A percentile compares a stretch with the other conserved stretches of the same genome.
phyloP scores from a whole-genome alignment of 345 rosid species.

The Populus davidiana region DNA sequence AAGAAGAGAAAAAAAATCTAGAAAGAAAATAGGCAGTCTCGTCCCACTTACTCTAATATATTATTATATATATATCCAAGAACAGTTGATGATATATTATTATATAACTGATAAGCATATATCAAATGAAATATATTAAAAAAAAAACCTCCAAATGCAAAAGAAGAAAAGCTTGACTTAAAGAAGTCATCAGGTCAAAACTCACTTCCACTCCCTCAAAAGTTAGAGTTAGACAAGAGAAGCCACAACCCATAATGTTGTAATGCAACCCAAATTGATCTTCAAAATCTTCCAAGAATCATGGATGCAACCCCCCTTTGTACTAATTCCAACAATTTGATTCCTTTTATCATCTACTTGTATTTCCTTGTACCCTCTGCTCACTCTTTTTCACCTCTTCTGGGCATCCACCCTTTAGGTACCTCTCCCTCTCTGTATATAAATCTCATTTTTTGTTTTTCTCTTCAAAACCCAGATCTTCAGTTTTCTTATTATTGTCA shows the following conservation, averaged over 20 bases:
- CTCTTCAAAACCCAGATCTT: constrained; percentile 7
- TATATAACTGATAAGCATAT: no score
- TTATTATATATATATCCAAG: no score
- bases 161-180: background rate
- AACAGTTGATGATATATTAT: no score
- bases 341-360: background rate
- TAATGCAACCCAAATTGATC: background rate
- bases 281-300: background rate
- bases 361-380: constrained; percentile 23
- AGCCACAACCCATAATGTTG: background rate
- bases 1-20: no score
- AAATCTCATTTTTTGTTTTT: background rate
- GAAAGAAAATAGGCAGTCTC: no score
- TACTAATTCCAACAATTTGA: background rate
- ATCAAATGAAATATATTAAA: background rate
- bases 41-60: no score
- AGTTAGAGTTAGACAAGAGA: background rate
- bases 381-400: constrained; percentile 26
- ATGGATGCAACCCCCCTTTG: background rate
- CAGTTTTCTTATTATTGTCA: background rate
- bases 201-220: background rate
- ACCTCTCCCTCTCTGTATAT: background rate
- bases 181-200: background rate
- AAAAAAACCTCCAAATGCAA: background rate
- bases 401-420: constrained; percentile 81